A percentile compares a stretch with the other conserved stretches of the same genome.
Evolutionary conservation across 1,284 basidiomycete genomes (phyloP).

Genomic region (Trametes pubescens): DNA sequence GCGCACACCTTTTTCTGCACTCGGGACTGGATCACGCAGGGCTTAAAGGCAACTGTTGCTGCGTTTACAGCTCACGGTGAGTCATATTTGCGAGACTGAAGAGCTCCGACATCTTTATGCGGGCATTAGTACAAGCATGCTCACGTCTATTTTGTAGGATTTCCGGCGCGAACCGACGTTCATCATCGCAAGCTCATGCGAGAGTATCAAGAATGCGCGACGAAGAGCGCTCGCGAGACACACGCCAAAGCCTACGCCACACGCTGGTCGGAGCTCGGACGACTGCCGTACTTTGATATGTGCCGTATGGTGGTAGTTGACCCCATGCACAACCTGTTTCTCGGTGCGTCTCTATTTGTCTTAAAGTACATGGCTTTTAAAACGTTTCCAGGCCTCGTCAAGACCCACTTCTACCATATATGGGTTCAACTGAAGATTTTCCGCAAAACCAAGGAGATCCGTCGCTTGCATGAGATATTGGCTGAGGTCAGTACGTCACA

Average conservation of each 20-base stretch:
- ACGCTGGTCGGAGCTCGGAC: slow-evolving; percentile 37
- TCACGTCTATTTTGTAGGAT: slow-evolving; percentile 16
- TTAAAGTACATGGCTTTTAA: not conserved
- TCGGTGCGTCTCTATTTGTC: slow-evolving; percentile 30
- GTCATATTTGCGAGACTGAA: too few relatives aligned
- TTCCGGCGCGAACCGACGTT: slow-evolving; percentile 16
- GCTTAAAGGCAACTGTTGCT: slow-evolving; percentile 25
- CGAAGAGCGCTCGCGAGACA: slow-evolving; percentile 27
- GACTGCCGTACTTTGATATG: slow-evolving; percentile 43
- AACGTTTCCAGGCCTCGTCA: slow-evolving; percentile 39
- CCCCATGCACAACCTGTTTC: slow-evolving; percentile 43
- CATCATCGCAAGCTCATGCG: slow-evolving; percentile 21
- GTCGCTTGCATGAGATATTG: not conserved
- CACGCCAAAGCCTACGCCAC: slow-evolving; percentile 33
- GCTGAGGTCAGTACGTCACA: too few relatives aligned
- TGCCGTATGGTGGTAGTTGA: slow-evolving; percentile 39
- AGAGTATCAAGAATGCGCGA: slow-evolving; percentile 11
- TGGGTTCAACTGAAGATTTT: slow-evolving; percentile 11
- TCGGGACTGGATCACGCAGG: slow-evolving; percentile 42
- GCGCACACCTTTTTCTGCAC: slow-evolving; percentile 45
- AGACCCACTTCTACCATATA: slow-evolving; percentile 43
- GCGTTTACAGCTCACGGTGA: slow-evolving; percentile 30
- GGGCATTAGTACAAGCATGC: too few relatives aligned
- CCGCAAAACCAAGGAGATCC: slow-evolving; percentile 9
- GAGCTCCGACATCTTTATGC: too few relatives aligned